Percentiles rank a stretch among this genome's conserved stretches.
Evolutionary conservation across 2,329 filamentous ascomycete species (phyloP).

Genomic region (Fusarium sp.): DNA sequence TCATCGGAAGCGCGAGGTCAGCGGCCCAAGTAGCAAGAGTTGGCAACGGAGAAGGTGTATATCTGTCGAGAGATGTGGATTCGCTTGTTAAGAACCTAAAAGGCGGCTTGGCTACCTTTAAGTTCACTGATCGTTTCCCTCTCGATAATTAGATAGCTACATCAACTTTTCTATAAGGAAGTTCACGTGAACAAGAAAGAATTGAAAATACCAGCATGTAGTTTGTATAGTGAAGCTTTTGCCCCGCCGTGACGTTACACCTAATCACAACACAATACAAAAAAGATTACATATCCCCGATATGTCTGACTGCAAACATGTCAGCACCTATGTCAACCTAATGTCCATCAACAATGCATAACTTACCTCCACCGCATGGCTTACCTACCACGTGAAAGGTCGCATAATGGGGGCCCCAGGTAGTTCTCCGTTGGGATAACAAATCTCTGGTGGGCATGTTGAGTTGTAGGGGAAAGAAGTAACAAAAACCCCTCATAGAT

Average conservation of each 20-base stretch:
- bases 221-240: no score
- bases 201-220: no score
- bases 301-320: no score
- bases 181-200: no score
- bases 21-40: constrained; percentile 63
- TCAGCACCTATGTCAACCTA: neutral
- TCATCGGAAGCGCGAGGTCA: constrained; percentile 62
- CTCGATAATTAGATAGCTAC: constrained; percentile 58
- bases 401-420: constrained; percentile 18
- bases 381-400: constrained; percentile 39
- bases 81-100: constrained; percentile 63
- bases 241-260: no score
- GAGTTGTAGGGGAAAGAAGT: no score
- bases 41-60: constrained; percentile 59
- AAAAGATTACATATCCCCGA: neutral
- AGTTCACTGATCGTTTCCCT: constrained; percentile 76
- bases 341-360: constrained; percentile 36
- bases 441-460: neutral
- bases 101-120: constrained; percentile 74
- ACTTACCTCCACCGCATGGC: constrained; percentile 43
- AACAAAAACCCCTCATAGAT: no score
- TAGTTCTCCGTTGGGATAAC: constrained; percentile 16
- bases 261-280: no score
- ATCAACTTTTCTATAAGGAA: no score
- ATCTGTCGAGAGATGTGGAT: constrained; percentile 52